Conservation (phyloP, 2,329 filamentous ascomycete genomes). For the Microsporum ferrugineum region DNA sequence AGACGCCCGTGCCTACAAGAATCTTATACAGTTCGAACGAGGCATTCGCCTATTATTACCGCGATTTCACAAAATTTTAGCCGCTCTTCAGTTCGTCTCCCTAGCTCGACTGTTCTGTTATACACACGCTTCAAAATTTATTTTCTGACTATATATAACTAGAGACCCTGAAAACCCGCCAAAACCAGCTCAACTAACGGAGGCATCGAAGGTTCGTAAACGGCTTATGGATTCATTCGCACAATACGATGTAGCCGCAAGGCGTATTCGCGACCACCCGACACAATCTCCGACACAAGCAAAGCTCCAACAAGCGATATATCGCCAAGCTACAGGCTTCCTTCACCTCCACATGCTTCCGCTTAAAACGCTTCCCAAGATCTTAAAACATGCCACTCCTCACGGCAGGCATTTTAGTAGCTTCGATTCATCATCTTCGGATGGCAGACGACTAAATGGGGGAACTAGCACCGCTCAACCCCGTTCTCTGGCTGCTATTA, state of each 20-base stretch:
- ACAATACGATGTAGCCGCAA: conserved; percentile 74
- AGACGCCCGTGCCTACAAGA: conserved; percentile 71
- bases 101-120: not conserved
- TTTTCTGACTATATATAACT: conserved; percentile 7
- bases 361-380: conserved; percentile 59
- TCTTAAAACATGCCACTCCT: conserved; percentile 52
- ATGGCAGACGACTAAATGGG: conserved; percentile 9
- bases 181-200: conserved; percentile 59
- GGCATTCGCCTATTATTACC: conserved; percentile 74
- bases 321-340: conserved; percentile 70
- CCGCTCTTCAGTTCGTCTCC: conserved; percentile 51
- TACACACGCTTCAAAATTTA: not conserved
- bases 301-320: conserved; percentile 67
- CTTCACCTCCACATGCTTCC: conserved; percentile 85
- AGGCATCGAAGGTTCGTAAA: conserved; percentile 82
- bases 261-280: conserved; percentile 66
- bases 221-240: conserved; percentile 77
- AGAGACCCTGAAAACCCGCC: conserved; percentile 55
- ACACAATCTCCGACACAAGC: conserved; percentile 61
- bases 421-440: conserved; percentile 17
- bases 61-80: conserved; percentile 66
- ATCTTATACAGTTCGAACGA: conserved; percentile 73
- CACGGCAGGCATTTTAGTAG: conserved; percentile 31
- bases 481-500: conserved; percentile 48
- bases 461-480: conserved; percentile 17